A percentile compares a stretch with the other conserved stretches of the same genome.
Conservation (phyloP, 768 basidiomycete genomes). For the Russula vinacea region DNA sequence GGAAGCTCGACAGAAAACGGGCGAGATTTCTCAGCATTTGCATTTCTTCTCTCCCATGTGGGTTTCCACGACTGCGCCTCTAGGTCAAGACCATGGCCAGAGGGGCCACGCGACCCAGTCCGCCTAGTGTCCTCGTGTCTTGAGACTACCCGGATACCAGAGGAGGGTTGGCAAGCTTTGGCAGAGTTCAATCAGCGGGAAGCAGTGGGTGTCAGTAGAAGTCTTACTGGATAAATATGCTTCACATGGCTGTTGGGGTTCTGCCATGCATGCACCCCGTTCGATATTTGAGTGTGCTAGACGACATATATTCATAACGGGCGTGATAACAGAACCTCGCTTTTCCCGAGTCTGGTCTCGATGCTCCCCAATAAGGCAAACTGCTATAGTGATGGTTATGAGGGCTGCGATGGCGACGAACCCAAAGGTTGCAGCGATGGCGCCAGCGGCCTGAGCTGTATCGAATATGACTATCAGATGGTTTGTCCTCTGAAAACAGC, state of each 20-base stretch:
- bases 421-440: neutral
- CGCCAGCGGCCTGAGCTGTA: neutral
- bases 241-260: slow-evolving; percentile 3
- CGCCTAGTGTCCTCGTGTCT: slow-evolving; percentile 4
- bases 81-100: slow-evolving; percentile 13
- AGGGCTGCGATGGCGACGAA: slow-evolving; percentile 2
- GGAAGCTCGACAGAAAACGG: neutral
- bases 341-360: neutral
- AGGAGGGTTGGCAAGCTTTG: slow-evolving; percentile 3
- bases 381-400: neutral
- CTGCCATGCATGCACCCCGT: neutral
- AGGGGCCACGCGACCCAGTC: neutral
- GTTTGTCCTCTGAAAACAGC: neutral
- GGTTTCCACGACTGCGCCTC: slow-evolving; percentile 23
- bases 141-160: neutral
- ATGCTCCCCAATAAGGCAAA: neutral
- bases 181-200: neutral
- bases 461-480: neutral
- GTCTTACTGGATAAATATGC: neutral
- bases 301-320: slow-evolving; percentile 8
- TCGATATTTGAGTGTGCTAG: neutral
- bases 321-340: neutral
- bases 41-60: neutral
- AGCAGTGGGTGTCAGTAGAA: neutral
- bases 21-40: neutral